These are phyloP conservation scores for Kwoniella botswanensis DNA, from an alignment of 768 basidiomycete species.

Conservation along the genomic window DNA sequence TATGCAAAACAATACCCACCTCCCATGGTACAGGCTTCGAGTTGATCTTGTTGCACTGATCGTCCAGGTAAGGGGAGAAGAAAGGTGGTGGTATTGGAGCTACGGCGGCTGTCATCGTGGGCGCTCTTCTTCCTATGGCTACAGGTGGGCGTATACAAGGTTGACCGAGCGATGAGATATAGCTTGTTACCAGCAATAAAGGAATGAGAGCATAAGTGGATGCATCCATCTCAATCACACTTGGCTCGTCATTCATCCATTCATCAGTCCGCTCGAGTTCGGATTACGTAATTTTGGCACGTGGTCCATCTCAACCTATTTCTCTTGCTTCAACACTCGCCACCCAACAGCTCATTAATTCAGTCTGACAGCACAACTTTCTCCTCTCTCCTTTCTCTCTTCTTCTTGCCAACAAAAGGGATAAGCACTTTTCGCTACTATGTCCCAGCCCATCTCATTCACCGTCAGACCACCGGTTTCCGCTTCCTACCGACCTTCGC, in stretches of 20 bases:
- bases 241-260: conserved; percentile 15
- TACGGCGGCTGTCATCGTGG: conserved; percentile 37
- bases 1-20: conserved; percentile 62
- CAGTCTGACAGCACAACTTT: no score
- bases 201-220: no score
- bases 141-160: background rate
- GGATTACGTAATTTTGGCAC: background rate
- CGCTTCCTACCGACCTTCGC: conserved; percentile 50
- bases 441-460: conserved; percentile 69
- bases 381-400: background rate
- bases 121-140: background rate
- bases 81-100: conserved; percentile 57
- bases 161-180: no score
- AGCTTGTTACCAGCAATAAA: no score
- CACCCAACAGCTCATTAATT: conserved; percentile 3
- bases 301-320: background rate
- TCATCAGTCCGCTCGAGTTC: background rate
- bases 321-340: conserved; percentile 4
- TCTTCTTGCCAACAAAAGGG: conserved; percentile 16
- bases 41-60: conserved; percentile 82
- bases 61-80: conserved; percentile 73
- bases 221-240: background rate
- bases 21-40: conserved; percentile 96
- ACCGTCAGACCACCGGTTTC: conserved; percentile 77
- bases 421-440: conserved; percentile 18